A percentile compares a stretch with the other conserved stretches of the same genome.
phyloP scores from a whole-genome alignment of 352 stramenopile genomes.

The Stephanocyclus meneghinianus region DNA sequence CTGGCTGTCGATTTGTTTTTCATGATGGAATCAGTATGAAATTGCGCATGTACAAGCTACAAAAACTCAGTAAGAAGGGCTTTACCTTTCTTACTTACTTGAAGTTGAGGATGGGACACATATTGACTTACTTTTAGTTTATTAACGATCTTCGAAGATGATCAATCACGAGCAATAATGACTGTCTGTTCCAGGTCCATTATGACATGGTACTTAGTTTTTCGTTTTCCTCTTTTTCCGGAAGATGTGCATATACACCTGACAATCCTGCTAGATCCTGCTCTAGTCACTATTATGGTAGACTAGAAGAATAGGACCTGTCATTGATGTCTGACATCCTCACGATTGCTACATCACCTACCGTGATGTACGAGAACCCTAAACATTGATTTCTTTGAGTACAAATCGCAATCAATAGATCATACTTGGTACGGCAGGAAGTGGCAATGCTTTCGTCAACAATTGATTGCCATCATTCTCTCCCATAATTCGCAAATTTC shows the following conservation, averaged over 20 bases:
- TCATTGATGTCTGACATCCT: background rate
- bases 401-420: no score
- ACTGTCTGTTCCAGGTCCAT: no score
- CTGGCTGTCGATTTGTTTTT: background rate
- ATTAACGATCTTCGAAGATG: background rate
- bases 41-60: background rate
- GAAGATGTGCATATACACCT: no score
- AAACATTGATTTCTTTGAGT: background rate
- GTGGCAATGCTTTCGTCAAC: no score
- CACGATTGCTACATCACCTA: background rate
- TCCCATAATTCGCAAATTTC: background rate
- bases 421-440: no score
- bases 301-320: no score
- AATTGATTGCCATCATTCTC: no score
- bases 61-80: background rate
- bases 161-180: background rate
- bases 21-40: background rate
- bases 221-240: no score
- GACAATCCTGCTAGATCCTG: no score
- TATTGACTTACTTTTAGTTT: background rate
- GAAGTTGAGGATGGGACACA: background rate
- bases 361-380: background rate
- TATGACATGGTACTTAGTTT: no score
- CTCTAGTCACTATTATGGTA: no score
- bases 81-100: constrained; percentile 8